Evolutionary conservation across 2,329 filamentous ascomycete species (phyloP).

Genomic region (Meredithiella fracta): DNA sequence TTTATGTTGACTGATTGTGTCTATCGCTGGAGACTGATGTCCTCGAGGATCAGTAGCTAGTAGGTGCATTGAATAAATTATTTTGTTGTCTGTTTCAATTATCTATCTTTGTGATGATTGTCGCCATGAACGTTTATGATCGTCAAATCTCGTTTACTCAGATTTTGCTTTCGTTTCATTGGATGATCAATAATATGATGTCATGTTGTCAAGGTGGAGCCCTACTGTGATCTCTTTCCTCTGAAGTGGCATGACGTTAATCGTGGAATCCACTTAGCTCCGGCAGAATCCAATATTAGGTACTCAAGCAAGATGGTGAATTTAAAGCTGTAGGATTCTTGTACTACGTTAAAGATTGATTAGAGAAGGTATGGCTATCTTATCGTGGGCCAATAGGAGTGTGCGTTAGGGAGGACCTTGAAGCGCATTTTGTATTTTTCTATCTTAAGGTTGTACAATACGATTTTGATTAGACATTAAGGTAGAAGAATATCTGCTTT

Average conservation of each 20-base stretch:
- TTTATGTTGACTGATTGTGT: conserved; percentile 22
- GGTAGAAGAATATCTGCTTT: neutral
- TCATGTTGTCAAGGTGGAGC: neutral
- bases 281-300: neutral
- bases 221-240: conserved; percentile 13
- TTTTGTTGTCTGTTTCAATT: conserved; percentile 1
- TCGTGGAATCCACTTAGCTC: conserved; percentile 14
- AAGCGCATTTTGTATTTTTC: neutral
- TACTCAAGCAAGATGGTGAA: neutral
- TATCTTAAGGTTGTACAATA: neutral
- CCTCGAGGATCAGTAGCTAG: conserved; percentile 14
- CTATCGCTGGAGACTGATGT: conserved; percentile 17
- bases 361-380: conserved; percentile 1
- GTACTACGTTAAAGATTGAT: neutral
- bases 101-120: neutral
- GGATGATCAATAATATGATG: no score
- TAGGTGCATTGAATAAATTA: conserved; percentile 8
- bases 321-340: neutral
- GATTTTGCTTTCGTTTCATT: no score
- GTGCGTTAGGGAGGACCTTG: neutral
- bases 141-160: no score
- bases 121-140: neutral
- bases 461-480: neutral
- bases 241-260: neutral
- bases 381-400: conserved; percentile 7